Base-by-base conservation (phyloP, 1,139 yeast genomes). In the Suhomyces bolitotheri region DNA sequence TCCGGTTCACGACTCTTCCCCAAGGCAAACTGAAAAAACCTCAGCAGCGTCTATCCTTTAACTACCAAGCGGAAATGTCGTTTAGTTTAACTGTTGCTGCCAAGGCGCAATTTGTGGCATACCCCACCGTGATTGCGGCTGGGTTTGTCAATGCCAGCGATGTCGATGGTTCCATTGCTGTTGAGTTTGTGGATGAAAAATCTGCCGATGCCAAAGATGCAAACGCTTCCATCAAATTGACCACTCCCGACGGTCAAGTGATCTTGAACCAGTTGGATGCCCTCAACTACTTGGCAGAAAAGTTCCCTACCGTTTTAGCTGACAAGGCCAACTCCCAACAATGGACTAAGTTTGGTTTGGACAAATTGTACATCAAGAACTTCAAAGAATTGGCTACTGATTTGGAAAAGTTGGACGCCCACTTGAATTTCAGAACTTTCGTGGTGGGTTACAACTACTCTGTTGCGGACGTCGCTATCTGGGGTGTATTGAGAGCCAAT, bases 401-500 rank as follows among this genome's bases (percentile, higher is more conserved):
- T 49, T 77, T 92, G 56, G 96, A 87, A 59, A 75, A 75, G 55
- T 71, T 92, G 50, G 97, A 92, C 52, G 65, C 81, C 34, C 92
- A 83, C 60, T 75, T 92, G 61, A 87, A 87, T 72, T 80, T 86
- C 71, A 80, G 96, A 58, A 78, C 96, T 4, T 89, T 76, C 57
- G 60, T 88, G 39, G 73, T 78, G 44, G 95, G 95, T 13, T 74
- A 80, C 62, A 53, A 70, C 17, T 69, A 77, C 43, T 68, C 94
- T 9, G 64, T 80, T 38, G 94, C 95, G 36, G 98, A 92, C 63
- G 70, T 88, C 43, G 87, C 94, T 11, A 73, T 85, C 20, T 92
- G 97, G 97, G 97, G 97, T 62, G 86, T 83, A 28, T 73, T 92
- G 51, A 80, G 97, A 66, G 86, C 95, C 46, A 90, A 92, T 60